A percentile compares a stretch with the other conserved stretches of the same genome.
phyloP scores from a whole-genome alignment of 805 yeast genomes.

The Candida sithepensis region DNA sequence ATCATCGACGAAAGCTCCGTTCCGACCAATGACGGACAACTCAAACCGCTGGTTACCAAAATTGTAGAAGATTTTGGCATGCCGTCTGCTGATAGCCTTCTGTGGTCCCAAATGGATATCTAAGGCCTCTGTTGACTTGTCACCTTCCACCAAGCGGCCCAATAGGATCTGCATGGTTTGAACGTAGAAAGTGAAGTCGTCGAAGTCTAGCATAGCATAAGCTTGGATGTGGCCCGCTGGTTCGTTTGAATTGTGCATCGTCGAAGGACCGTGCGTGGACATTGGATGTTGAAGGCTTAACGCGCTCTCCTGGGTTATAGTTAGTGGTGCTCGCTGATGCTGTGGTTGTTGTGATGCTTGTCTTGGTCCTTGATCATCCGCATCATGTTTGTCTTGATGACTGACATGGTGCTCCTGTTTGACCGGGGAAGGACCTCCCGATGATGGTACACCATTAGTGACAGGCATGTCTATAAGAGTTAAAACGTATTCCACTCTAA shows the following conservation, averaged over 20 bases:
- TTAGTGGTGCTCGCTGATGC: background rate
- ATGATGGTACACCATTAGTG: background rate
- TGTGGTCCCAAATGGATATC: slow-evolving; percentile 92
- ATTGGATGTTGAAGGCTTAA: slow-evolving; percentile 14
- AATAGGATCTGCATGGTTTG: slow-evolving; percentile 92
- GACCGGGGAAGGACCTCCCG: background rate
- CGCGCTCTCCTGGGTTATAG: slow-evolving; percentile 12
- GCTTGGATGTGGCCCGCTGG: slow-evolving; percentile 42
- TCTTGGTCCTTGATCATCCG: background rate
- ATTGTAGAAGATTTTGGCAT: slow-evolving; percentile 94
- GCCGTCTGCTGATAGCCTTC: slow-evolving; percentile 89
- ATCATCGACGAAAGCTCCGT: slow-evolving; percentile 96
- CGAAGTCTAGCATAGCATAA: slow-evolving; percentile 82
- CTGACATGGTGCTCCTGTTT: background rate
- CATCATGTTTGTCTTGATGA: background rate
- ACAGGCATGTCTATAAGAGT: background rate
- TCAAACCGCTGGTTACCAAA: slow-evolving; percentile 96
- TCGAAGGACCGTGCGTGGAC: slow-evolving; percentile 37
- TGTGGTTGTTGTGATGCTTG: slow-evolving; percentile 1
- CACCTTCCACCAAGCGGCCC: slow-evolving; percentile 83
- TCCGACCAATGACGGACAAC: slow-evolving; percentile 84
- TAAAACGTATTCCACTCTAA: background rate
- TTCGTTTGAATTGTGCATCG: slow-evolving; percentile 21
- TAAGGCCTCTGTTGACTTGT: slow-evolving; percentile 51
- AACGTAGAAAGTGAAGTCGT: slow-evolving; percentile 88